Evolutionary conservation across 2,329 filamentous ascomycete genomes (phyloP).

Genomic region (Fusarium sp.): DNA sequence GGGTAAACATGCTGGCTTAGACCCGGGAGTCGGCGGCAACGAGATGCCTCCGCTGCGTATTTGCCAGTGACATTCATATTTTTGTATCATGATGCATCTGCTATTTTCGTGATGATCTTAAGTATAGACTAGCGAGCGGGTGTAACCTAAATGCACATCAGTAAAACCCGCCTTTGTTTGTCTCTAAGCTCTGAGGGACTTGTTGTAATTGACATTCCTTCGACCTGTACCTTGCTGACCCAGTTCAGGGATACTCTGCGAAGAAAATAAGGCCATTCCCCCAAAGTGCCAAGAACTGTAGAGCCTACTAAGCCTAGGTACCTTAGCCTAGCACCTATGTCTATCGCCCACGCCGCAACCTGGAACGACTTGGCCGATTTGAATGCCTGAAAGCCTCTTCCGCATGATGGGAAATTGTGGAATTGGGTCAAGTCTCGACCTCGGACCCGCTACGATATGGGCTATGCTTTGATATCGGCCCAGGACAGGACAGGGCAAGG

Average conservation of each 20-base stretch:
- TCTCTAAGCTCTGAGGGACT: neutral
- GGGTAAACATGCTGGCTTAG: neutral
- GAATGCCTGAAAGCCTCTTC: constrained; percentile 45
- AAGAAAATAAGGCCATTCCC: neutral
- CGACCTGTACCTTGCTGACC: neutral
- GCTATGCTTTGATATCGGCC: constrained; percentile 5
- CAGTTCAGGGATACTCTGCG: neutral
- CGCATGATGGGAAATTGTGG: constrained; percentile 52
- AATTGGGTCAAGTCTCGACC: neutral
- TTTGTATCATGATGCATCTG: neutral
- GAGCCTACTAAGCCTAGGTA: no score
- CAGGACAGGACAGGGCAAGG: neutral
- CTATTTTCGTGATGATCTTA: neutral
- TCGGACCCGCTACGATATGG: constrained; percentile 5
- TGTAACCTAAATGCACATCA: neutral
- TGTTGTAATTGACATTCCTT: neutral
- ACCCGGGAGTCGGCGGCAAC: neutral
- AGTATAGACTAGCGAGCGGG: neutral
- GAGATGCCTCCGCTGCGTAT: neutral
- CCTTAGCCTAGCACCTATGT: neutral
- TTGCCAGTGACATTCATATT: neutral
- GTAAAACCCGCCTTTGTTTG: neutral
- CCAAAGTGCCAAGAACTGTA: neutral
- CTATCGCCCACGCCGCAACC: constrained; percentile 47
- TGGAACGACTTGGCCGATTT: constrained; percentile 62